Conservation (phyloP, 2,329 filamentous ascomycete genomes). For the Alternaria rosae region DNA sequence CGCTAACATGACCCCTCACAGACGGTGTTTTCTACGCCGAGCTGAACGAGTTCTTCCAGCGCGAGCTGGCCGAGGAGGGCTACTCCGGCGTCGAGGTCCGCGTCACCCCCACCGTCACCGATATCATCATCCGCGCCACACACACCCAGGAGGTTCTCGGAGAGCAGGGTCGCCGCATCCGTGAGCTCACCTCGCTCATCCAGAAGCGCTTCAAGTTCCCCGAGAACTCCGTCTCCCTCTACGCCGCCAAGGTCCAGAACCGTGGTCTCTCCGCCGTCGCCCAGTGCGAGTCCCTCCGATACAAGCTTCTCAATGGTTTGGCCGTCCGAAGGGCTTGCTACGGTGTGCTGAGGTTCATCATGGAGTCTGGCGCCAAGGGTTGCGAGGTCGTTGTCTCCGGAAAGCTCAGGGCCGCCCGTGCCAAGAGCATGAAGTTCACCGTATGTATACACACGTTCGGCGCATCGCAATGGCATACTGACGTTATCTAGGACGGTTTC, state of each 20-base stretch:
- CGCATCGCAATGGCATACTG: conserved; percentile 18
- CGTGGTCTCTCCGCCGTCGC: conserved; percentile 99
- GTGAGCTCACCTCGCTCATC: conserved; percentile 99
- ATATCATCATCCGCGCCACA: conserved; percentile 99
- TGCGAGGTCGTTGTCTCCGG: conserved; percentile 99
- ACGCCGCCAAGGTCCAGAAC: conserved; percentile 99
- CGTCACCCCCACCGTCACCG: conserved; percentile 99
- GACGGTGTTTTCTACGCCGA: conserved; percentile 99
- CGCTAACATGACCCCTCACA: conserved; percentile 39
- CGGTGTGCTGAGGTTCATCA: conserved; percentile 99
- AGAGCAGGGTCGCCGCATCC: conserved; percentile 99
- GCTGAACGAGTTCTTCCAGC: conserved; percentile 99
- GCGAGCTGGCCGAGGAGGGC: conserved; percentile 99
- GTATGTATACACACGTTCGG: conserved; percentile 56
- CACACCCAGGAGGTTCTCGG: conserved; percentile 99
- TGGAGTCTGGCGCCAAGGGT: conserved; percentile 99
- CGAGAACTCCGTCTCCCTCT: conserved; percentile 99
- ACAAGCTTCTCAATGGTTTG: conserved; percentile 99
- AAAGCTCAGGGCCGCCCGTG: conserved; percentile 98
- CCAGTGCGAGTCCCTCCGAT: conserved; percentile 99
- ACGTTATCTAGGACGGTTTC: conserved; percentile 78
- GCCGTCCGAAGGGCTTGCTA: conserved; percentile 99
- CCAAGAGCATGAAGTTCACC: conserved; percentile 99
- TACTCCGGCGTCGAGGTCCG: conserved; percentile 99
- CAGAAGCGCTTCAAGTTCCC: conserved; percentile 99